phyloP scores from a whole-genome alignment of 2,329 filamentous ascomycete species.

The Fusarium tjaetaba region DNA sequence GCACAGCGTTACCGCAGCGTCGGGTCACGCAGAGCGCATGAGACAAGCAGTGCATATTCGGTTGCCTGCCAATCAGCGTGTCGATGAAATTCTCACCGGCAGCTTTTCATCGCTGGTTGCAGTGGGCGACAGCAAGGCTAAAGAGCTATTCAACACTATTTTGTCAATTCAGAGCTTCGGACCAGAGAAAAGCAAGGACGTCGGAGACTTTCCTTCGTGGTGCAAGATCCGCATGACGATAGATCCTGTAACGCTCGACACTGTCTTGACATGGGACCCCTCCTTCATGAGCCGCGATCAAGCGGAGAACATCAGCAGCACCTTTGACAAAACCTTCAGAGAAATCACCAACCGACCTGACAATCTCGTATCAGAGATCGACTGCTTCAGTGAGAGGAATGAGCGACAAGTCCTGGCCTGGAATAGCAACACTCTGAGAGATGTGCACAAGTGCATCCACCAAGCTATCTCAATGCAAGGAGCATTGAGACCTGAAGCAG shows the following conservation, averaged over 20 bases:
- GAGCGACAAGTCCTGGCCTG: constrained; percentile 57
- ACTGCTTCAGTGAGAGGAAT: constrained; percentile 62
- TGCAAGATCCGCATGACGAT: constrained; percentile 34
- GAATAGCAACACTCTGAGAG: constrained; percentile 25
- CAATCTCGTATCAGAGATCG: constrained; percentile 53
- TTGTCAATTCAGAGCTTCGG: constrained; percentile 42
- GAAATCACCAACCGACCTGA: constrained; percentile 53
- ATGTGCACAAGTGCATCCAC: constrained; percentile 54
- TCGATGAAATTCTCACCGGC: background rate
- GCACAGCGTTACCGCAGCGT: background rate
- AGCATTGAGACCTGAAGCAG: constrained; percentile 44
- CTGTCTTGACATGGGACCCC: constrained; percentile 47
- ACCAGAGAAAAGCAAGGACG: too few species aligned
- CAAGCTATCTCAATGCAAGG: constrained; percentile 53
- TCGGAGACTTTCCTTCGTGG: background rate
- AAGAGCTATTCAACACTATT: constrained; percentile 57
- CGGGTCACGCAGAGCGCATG: background rate
- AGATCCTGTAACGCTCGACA: constrained; percentile 29
- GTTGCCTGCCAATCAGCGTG: constrained; percentile 5
- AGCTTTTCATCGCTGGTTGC: background rate
- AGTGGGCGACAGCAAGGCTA: constrained; percentile 7
- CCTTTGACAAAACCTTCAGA: constrained; percentile 60
- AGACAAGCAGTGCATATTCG: background rate
- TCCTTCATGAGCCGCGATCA: constrained; percentile 54
- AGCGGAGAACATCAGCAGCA: constrained; percentile 57